Evolutionary conservation across 305 asterid species (phyloP), one percentile per base, ranked within the genome.

Genomic region (Rubia tinctorum): DNA sequence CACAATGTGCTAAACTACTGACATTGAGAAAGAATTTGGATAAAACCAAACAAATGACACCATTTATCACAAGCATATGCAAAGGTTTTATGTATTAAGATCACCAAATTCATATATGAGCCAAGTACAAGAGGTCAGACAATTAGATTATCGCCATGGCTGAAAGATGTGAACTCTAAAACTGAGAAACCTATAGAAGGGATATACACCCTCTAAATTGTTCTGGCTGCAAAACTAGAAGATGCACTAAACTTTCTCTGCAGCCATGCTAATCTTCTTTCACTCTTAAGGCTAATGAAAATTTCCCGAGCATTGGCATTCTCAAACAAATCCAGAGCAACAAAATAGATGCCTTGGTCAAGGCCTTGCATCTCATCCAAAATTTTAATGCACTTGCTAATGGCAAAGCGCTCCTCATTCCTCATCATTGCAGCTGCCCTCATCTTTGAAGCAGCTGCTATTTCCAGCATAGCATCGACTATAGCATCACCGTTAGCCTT

Each of bases 401-500:
- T 87, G 13, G 88, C 79, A 68, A 85, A 86, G 47, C 87, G 91
- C 74, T 87, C 92, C 78, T 87, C 90, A 55, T 83, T 87, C 80
- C 85, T 82, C 87, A 79, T 80, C 71, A 81, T 82, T 66, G 91
- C 92, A 81, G 94, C 86, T 79, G 93, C 86, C 82, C 96, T 84
- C 91, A 82, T 84, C 81, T 89, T 88, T 17, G 93, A 90, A 69
- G 96, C 93, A 22, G 93, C 88, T 22, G 96, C 91, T 73, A 88
- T 86, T 77, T 86, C 90, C 77, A 89, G 81, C 96, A 89, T 88
- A 75, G 96, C 93, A 82, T 89, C 93, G 39, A 90, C 89, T 59
- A 90, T 88, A 42, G 94, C 94, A 80, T 89, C 97, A 8, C 91
- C 88, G 3, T 92, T 88, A 53, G 91, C 97, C 86, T 91, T 91